Evolutionary conservation across 257 asterid species (phyloP), one percentile per base, ranked within the genome.

Genomic region (Jasminum sambac): DNA sequence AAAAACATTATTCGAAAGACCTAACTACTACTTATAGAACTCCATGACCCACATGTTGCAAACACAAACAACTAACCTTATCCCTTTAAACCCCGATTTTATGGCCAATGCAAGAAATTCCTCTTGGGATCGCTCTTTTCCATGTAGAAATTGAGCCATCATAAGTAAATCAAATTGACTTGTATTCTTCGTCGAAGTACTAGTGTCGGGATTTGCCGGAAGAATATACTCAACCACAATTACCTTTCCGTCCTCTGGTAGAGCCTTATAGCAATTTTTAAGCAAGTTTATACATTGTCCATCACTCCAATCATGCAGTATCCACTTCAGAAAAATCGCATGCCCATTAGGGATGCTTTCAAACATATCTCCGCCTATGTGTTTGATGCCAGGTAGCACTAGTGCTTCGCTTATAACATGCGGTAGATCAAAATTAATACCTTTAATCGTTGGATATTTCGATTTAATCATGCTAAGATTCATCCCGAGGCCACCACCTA

Each of bases 271-370:
- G 58, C 85, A 83, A 40, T 73, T 83, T 73, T 73, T 70, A 16
- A 80, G 72, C 55, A 83, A 69, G 9, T 75, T 80, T 40, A 75
- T 16, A 73, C 81, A 80, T 26, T 80, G 82, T 4, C 50, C 71
- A 7, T 80, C 85, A 12, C 80, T 78, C 88, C 85, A 80, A 57
- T 83, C 82, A 50, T 83, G 88, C 58, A 81, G 83, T 17, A 80
- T 83, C 88, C 85, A 83, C 16, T 44, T 44, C 52, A 44, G 3
- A 17, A 44, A 44, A 13, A 44, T 14, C 7, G 16, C 52, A 44
- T 44, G 17, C 16, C 52, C 52, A 44, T 17, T 0, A 44, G 52
- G 52, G 5, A 44, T 17, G 5, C 52, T 44, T 4, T 44, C 52
- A 13, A 44, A 44, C 52, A 44, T 44, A 44, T 44, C 52, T 44